A percentile compares a stretch with the other conserved stretches of the same genome.
These are phyloP conservation scores for Leishmania mexicana DNA, from an alignment of 208 protist genomes.

Conservation along the genomic window DNA sequence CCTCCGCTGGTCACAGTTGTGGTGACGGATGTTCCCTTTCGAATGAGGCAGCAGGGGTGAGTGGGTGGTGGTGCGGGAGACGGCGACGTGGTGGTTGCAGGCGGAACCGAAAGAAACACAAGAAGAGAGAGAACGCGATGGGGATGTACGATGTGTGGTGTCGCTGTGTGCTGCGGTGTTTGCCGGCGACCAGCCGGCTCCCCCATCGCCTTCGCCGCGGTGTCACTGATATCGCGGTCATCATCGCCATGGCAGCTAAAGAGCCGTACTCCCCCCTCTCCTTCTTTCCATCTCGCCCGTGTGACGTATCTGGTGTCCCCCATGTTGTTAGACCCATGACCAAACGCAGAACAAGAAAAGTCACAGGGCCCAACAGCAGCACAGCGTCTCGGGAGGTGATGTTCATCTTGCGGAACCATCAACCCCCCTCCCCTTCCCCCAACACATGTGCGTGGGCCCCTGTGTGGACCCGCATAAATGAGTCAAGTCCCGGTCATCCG, in stretches of 20 bases:
- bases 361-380: background rate
- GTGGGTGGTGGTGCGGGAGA: background rate
- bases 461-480: background rate
- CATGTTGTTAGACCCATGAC: background rate
- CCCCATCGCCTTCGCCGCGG: background rate
- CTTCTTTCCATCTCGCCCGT: slow-evolving; percentile 8
- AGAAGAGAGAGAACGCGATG: background rate
- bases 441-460: background rate
- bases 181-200: background rate
- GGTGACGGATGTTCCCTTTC: background rate
- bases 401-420: background rate
- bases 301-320: background rate
- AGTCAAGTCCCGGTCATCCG: background rate
- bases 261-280: background rate
- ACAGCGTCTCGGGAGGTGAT: background rate
- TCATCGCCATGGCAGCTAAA: background rate
- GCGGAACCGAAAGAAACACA: background rate
- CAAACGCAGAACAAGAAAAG: background rate
- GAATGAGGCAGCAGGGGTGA: background rate
- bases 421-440: background rate
- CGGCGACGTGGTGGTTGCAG: background rate
- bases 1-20: background rate
- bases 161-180: background rate
- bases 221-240: background rate
- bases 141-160: background rate